Conservation (phyloP, 495 filamentous ascomycete genomes). For the Oleoguttula mirabilis region DNA sequence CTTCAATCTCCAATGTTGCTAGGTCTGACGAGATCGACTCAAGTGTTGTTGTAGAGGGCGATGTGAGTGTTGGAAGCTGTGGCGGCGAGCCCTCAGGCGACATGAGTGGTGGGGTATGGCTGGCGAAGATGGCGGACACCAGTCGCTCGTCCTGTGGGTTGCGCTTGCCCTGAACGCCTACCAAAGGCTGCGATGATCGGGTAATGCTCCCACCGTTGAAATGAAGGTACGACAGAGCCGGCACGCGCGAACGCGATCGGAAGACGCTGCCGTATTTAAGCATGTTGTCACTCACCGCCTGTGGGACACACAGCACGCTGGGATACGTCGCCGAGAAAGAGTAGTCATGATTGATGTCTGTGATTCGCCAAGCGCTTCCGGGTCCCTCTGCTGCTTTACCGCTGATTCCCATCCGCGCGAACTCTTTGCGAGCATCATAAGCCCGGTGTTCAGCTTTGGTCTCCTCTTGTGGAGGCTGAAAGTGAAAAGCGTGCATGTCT, state of each 20-base stretch:
- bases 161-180: constrained; percentile 75
- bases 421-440: constrained; percentile 75
- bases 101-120: constrained; percentile 29
- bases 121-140: constrained; percentile 85
- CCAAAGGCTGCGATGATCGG: constrained; percentile 82
- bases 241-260: constrained; percentile 77
- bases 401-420: constrained; percentile 65
- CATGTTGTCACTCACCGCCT: constrained; percentile 85
- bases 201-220: constrained; percentile 97
- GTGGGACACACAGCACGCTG: constrained; percentile 67
- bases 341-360: constrained; percentile 57
- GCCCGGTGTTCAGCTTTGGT: constrained; percentile 69
- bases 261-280: constrained; percentile 87
- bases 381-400: constrained; percentile 49
- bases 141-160: constrained; percentile 95
- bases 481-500: constrained; percentile 84
- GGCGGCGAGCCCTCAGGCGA: constrained; percentile 13
- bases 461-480: constrained; percentile 61
- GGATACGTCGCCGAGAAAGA: constrained; percentile 91
- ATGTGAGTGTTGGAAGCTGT: constrained; percentile 13
- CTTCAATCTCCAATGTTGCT: neutral
- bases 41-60: constrained; percentile 9
- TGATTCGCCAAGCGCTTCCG: constrained; percentile 72
- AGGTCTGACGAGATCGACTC: neutral
- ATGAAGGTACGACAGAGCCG: constrained; percentile 82